Evolutionary conservation across 2,329 filamentous ascomycete species (phyloP).

Genomic region (Aspergillus hortae): DNA sequence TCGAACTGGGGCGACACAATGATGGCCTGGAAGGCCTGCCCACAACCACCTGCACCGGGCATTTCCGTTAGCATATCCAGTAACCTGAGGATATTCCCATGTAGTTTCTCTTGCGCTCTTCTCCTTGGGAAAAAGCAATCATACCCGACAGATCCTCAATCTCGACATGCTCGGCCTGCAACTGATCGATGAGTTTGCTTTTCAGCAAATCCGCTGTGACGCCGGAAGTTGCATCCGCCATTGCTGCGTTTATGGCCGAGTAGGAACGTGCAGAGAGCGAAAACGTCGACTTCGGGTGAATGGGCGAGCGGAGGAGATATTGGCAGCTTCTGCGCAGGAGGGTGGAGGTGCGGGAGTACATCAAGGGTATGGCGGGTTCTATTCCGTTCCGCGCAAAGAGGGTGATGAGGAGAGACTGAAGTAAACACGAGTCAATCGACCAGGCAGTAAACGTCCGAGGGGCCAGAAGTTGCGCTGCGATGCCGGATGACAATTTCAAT

Average conservation of each 20-base stretch:
- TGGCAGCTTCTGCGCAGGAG: constrained; percentile 38
- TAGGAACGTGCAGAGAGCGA: constrained; percentile 33
- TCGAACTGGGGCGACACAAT: constrained; percentile 69
- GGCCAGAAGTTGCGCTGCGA: too few relatives aligned
- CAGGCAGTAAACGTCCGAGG: background rate
- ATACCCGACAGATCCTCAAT: constrained; percentile 90
- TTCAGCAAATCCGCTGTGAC: constrained; percentile 73
- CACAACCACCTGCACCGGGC: constrained; percentile 59
- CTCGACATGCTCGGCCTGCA: constrained; percentile 75
- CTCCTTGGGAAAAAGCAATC: constrained; percentile 1
- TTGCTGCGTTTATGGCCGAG: constrained; percentile 34
- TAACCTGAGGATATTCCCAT: too few relatives aligned
- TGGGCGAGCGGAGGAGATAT: constrained; percentile 32
- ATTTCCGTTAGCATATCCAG: background rate
- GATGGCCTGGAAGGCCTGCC: constrained; percentile 66
- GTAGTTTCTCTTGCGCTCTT: background rate
- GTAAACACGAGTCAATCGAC: background rate
- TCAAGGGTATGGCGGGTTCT: constrained; percentile 22
- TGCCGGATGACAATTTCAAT: background rate
- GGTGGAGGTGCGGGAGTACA: constrained; percentile 36
- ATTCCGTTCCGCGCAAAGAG: background rate
- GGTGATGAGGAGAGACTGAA: background rate
- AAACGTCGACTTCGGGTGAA: constrained; percentile 25
- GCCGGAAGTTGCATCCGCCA: constrained; percentile 49
- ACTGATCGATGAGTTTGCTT: constrained; percentile 63